Evolutionary conservation across 352 stramenopile species (phyloP).

Genomic region (Phytophthora ramorum): DNA sequence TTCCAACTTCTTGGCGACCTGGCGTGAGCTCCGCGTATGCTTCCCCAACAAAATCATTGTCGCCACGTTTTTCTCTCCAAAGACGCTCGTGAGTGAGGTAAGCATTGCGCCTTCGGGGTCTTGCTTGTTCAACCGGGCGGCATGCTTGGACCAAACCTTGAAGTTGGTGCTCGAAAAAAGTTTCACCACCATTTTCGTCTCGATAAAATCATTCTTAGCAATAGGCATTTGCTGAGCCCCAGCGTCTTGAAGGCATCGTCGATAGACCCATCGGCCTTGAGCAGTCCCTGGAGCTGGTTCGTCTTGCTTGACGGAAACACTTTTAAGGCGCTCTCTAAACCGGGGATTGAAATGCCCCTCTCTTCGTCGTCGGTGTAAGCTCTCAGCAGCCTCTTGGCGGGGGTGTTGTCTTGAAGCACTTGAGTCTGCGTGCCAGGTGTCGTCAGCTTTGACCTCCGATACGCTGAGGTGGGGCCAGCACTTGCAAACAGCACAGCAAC

Average conservation of each 20-base stretch:
- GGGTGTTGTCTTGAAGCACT: too few relatives aligned
- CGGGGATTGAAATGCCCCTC: background rate
- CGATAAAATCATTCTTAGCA: background rate
- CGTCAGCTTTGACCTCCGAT: background rate
- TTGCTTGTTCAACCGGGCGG: background rate
- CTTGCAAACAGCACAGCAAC: constrained; percentile 1
- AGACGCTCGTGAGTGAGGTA: background rate
- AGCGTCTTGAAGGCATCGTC: constrained; percentile 3
- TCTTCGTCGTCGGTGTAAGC: too few relatives aligned
- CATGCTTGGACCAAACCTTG: constrained; percentile 5
- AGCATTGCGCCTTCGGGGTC: background rate
- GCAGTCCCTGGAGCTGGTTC: background rate
- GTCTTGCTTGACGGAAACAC: background rate
- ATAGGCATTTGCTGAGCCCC: background rate
- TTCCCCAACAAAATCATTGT: constrained; percentile 5
- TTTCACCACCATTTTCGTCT: background rate
- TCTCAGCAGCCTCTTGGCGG: too few relatives aligned
- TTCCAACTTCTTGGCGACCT: too few relatives aligned
- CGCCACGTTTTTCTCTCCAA: constrained; percentile 3
- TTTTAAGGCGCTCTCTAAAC: background rate
- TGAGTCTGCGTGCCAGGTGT: background rate
- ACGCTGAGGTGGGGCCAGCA: background rate
- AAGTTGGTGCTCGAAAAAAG: constrained; percentile 3
- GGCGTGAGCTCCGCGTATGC: background rate
- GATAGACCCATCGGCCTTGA: constrained; percentile 1